Evolutionary conservation across 108 stramenopile species (phyloP).

Genomic region (Phaeodactylum tricornutum): DNA sequence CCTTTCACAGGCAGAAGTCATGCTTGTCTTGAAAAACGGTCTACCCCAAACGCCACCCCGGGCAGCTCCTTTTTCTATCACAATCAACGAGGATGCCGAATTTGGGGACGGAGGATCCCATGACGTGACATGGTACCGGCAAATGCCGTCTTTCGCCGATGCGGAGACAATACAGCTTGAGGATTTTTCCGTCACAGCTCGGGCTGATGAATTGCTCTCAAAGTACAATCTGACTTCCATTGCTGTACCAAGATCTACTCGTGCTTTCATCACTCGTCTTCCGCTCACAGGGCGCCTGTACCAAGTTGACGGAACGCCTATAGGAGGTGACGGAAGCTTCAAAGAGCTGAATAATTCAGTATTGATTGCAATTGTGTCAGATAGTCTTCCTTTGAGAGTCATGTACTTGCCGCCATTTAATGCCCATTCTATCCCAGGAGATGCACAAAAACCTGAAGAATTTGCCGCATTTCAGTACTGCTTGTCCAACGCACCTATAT

Average conservation of each 20-base stretch:
- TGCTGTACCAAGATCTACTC: conserved; percentile 3
- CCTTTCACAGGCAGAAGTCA: background rate
- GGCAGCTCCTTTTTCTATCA: background rate
- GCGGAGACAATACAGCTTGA: no score
- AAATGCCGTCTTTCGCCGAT: background rate
- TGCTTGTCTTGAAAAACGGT: background rate
- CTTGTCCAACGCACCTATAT: conserved; percentile 9
- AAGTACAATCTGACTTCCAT: conserved; percentile 8
- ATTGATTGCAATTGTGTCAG: no score
- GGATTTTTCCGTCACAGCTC: no score
- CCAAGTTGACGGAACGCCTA: conserved; percentile 2
- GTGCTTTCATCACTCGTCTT: conserved; percentile 11
- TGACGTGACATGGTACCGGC: background rate
- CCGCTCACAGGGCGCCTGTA: conserved; percentile 7
- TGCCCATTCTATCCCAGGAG: conserved; percentile 2
- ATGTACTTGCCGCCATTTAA: conserved; percentile 8
- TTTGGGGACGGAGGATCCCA: background rate
- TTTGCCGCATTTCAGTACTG: conserved; percentile 21
- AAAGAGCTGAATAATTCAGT: background rate
- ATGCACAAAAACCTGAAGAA: conserved; percentile 1
- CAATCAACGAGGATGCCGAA: conserved; percentile 31
- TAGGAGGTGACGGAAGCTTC: background rate
- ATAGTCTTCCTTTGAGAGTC: background rate
- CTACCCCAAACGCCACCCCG: conserved; percentile 9
- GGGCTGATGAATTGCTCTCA: conserved; percentile 10